These are phyloP conservation scores for Hericium coralloides DNA, from an alignment of 768 basidiomycete genomes.

Conservation along the genomic window DNA sequence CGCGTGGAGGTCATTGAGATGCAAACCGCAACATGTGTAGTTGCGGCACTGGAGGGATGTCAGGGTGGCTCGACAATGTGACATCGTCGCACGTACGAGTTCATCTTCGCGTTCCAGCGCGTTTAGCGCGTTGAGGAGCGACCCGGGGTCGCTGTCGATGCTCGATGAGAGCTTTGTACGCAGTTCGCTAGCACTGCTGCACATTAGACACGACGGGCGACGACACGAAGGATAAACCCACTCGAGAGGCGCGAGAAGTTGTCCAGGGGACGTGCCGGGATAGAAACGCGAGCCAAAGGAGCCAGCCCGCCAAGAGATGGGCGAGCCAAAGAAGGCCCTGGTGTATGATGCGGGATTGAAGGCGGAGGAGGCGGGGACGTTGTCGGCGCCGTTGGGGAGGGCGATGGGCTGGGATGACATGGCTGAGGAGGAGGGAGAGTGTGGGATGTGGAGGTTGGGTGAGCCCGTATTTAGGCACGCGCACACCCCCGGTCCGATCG, in stretches of 20 bases:
- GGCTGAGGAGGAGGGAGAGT: background rate
- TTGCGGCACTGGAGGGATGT: constrained; percentile 54
- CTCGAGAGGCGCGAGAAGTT: constrained; percentile 57
- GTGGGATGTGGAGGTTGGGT: background rate
- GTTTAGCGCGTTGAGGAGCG: constrained; percentile 56
- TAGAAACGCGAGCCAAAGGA: constrained; percentile 59
- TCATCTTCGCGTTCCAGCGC: constrained; percentile 66
- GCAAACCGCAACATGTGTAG: constrained; percentile 83
- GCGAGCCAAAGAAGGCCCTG: constrained; percentile 61
- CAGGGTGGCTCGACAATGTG: background rate
- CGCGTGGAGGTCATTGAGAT: constrained; percentile 68
- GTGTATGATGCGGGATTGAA: constrained; percentile 64
- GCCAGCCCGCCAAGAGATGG: constrained; percentile 60
- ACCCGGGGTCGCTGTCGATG: constrained; percentile 49
- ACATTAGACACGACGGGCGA: background rate
- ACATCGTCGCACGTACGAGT: constrained; percentile 36
- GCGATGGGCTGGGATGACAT: constrained; percentile 37
- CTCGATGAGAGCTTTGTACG: constrained; percentile 37
- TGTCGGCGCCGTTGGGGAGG: constrained; percentile 27
- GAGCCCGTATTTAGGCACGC: background rate
- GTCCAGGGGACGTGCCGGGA: constrained; percentile 50
- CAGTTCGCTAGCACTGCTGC: background rate
- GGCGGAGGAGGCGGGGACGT: constrained; percentile 39
- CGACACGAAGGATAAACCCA: constrained; percentile 27
- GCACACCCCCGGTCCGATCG: background rate